Conservation (phyloP, 805 yeast genomes). For the Kurtzmaniella fragi region DNA sequence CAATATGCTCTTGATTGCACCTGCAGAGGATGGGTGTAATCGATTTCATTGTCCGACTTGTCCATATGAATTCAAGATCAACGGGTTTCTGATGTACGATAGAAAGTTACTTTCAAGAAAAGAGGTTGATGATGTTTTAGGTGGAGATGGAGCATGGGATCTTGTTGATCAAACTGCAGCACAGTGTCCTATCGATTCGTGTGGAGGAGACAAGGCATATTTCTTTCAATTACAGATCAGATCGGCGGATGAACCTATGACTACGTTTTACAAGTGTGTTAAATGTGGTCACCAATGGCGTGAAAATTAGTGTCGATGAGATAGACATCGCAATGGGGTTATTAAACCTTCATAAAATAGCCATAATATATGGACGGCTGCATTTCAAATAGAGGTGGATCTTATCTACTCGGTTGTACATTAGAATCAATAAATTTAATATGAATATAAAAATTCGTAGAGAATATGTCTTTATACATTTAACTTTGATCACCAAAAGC, state of each 20-base stretch:
- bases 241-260: conserved; percentile 99
- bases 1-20: conserved; percentile 74
- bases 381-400: too few species aligned
- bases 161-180: conserved; percentile 94
- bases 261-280: conserved; percentile 94
- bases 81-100: conserved; percentile 79
- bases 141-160: conserved; percentile 98
- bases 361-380: too few species aligned
- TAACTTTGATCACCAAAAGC: too few species aligned
- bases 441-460: too few species aligned
- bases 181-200: conserved; percentile 83
- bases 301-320: conserved; percentile 56
- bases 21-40: conserved; percentile 51
- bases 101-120: conserved; percentile 79
- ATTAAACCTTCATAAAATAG: too few species aligned
- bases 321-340: too few species aligned
- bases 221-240: conserved; percentile 95
- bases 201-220: conserved; percentile 89
- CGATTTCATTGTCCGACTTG: conserved; percentile 88
- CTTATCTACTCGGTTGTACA: too few species aligned
- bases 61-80: conserved; percentile 89
- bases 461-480: too few species aligned
- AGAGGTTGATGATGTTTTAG: conserved; percentile 92
- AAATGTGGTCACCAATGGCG: conserved; percentile 95
- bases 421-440: too few species aligned